A percentile compares a stretch with the other conserved stretches of the same genome.
Evolutionary conservation across 129 eudicot genomes (phyloP).

Genomic region (Arctium minus): DNA sequence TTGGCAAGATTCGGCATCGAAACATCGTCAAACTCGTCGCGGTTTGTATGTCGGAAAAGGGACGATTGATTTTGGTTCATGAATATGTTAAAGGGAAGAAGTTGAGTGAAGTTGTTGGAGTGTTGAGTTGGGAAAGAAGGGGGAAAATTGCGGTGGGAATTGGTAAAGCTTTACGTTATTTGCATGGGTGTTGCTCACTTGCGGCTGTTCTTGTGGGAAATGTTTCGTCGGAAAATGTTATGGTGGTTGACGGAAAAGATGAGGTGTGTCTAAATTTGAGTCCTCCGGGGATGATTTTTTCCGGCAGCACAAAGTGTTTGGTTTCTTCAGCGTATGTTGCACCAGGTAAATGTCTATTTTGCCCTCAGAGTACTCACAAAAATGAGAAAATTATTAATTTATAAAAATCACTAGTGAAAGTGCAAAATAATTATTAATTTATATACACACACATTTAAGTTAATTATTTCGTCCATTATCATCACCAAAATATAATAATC

Average conservation of each 20-base stretch:
- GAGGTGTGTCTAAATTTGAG: slow-evolving; percentile 48
- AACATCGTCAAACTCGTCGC: slow-evolving; percentile 51
- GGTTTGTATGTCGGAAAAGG: slow-evolving; percentile 48
- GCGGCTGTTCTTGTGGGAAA: slow-evolving; percentile 41
- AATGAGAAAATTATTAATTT: not conserved
- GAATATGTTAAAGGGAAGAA: slow-evolving; percentile 58
- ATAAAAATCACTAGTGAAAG: not conserved
- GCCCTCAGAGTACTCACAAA: not conserved
- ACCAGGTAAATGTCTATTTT: slow-evolving; percentile 49
- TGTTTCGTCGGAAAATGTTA: slow-evolving; percentile 44
- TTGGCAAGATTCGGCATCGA: slow-evolving; percentile 44
- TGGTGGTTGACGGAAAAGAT: slow-evolving; percentile 40
- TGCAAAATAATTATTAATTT: not conserved
- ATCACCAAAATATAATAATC: not conserved
- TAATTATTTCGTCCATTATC: not conserved
- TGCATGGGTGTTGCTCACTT: slow-evolving; percentile 50
- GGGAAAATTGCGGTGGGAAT: slow-evolving; percentile 51
- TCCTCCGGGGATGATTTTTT: slow-evolving; percentile 22
- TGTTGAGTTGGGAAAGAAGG: slow-evolving; percentile 54
- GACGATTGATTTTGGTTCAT: slow-evolving; percentile 48
- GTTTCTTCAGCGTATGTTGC: slow-evolving; percentile 56
- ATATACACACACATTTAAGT: not conserved
- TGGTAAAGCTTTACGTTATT: slow-evolving; percentile 53
- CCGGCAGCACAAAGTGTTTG: slow-evolving; percentile 37
- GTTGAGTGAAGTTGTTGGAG: slow-evolving; percentile 45